Evolutionary conservation across 768 basidiomycete genomes (phyloP), one percentile per base, ranked within the genome.

Genomic region (Calocybe cyanea): DNA sequence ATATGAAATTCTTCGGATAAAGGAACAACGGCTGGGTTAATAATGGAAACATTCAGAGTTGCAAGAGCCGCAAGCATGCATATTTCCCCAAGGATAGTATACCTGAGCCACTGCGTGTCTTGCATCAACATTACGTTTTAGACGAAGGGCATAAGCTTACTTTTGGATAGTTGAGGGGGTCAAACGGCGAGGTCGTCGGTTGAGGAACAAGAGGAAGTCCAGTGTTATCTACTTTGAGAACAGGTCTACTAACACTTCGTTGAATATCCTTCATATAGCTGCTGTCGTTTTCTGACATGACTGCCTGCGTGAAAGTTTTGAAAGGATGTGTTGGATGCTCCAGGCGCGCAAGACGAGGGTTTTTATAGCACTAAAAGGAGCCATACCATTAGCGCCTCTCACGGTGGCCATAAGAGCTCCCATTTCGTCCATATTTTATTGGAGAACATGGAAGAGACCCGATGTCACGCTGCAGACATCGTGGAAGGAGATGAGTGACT

Each of bases 191-290:
- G 31, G 54, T 51, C 2, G 69, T 63, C 13, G 71, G 71, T 37
- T 75, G 72, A 23, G 73, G 71, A 34, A 69, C 59, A 38, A 75
- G 64, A 11, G 71, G 65, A 11, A 73, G 63, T 14, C 69, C 69
- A 23, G 52, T 53, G 13, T 54, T 54, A 48, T 70, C 71, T 36
- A 68, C 49, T 51, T 66, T 69, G 19, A 53, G 24, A 21, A n/a
- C n/a, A n/a, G n/a, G 41, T 4, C 18, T 25, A n/a, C 20, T 10
- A 18, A 34, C 21, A 19, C 15, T 18, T 7, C 41, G 36, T 10
- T 28, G 25, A 28, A 43, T 38, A 35, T 42, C 46, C 15, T 38
- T 35, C 3, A 21, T 34, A 25, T 36, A 33, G 23, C 41, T 19
- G 41, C 21, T 37, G 35, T 24, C 40, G 32, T 43, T 18, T 45